These are phyloP conservation scores for Rubia peregrina DNA, from an alignment of 305 asterid genomes.

Conservation along the genomic window DNA sequence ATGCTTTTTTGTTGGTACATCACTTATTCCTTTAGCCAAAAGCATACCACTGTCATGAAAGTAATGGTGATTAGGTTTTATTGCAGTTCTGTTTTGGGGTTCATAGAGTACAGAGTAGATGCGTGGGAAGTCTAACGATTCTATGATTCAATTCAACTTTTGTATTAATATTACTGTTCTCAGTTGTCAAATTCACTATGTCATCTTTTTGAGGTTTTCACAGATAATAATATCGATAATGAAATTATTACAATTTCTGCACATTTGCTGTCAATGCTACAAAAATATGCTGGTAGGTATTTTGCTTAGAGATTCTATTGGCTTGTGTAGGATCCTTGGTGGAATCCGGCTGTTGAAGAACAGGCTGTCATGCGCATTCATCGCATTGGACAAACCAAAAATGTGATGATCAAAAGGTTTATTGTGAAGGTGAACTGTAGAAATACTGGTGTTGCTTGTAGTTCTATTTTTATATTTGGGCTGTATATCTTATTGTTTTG, in stretches of 20 bases:
- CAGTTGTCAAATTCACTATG: not conserved
- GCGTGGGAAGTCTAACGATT: not conserved
- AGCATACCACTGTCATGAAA: not conserved
- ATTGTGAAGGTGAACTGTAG: constrained; percentile 59
- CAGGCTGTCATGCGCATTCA: constrained; percentile 99
- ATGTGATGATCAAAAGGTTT: constrained; percentile 66
- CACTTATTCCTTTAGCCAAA: not conserved
- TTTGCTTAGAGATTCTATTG: not conserved
- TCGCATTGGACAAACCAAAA: constrained; percentile 81
- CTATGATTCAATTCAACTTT: not conserved
- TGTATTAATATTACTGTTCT: not conserved
- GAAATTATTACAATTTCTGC: not conserved
- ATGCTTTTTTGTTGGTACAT: constrained; percentile 86
- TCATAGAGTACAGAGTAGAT: not conserved
- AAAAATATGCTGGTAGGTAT: not conserved
- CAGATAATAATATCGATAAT: not conserved
- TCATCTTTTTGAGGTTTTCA: not conserved
- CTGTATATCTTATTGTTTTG: not conserved
- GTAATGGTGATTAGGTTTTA: not conserved
- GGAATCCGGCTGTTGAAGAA: constrained; percentile 99
- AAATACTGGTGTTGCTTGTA: not conserved
- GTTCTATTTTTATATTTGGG: not conserved
- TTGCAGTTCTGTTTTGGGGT: not conserved
- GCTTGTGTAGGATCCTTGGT: constrained; percentile 89
- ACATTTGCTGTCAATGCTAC: not conserved